Conservation (phyloP, 78 protist species). For the Dictyostelium brefeldianum region DNA sequence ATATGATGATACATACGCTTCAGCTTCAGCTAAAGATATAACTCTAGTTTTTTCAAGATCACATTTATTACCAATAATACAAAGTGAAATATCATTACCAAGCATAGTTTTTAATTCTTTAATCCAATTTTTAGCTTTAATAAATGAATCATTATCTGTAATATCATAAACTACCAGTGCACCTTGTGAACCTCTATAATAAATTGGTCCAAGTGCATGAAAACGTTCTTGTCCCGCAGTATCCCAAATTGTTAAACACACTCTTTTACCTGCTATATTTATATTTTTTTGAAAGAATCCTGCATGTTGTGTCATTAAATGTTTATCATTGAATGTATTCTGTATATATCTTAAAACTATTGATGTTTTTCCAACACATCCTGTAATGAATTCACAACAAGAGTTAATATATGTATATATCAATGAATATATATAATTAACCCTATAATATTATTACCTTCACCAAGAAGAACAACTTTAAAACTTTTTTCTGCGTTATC, state of each 20-base stretch:
- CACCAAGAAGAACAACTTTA: slow-evolving; percentile 96
- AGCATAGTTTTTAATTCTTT: slow-evolving; percentile 92
- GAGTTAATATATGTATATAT: neutral
- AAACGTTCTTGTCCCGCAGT: slow-evolving; percentile 83
- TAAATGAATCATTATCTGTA: slow-evolving; percentile 92
- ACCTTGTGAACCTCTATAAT: slow-evolving; percentile 97
- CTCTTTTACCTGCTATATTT: slow-evolving; percentile 86
- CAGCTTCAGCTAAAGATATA: slow-evolving; percentile 77
- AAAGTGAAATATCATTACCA: slow-evolving; percentile 89
- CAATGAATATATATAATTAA: neutral
- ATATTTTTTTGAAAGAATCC: slow-evolving; percentile 85
- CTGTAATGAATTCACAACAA: slow-evolving; percentile 20
- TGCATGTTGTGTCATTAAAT: slow-evolving; percentile 91
- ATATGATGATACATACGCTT: slow-evolving; percentile 48
- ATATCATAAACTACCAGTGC: slow-evolving; percentile 96
- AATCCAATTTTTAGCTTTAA: slow-evolving; percentile 94
- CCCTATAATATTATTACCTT: slow-evolving; percentile 72
- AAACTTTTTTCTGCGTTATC: slow-evolving; percentile 69
- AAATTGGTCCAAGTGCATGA: slow-evolving; percentile 96
- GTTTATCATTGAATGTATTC: slow-evolving; percentile 86
- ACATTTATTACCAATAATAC: slow-evolving; percentile 93
- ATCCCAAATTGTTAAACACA: slow-evolving; percentile 94
- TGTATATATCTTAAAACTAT: slow-evolving; percentile 90
- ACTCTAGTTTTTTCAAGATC: slow-evolving; percentile 89
- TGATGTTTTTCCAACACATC: slow-evolving; percentile 98